A percentile compares a stretch with the other conserved stretches of the same genome.
Conservation (phyloP, 495 filamentous ascomycete genomes). For the Penicillium pancosmium region DNA sequence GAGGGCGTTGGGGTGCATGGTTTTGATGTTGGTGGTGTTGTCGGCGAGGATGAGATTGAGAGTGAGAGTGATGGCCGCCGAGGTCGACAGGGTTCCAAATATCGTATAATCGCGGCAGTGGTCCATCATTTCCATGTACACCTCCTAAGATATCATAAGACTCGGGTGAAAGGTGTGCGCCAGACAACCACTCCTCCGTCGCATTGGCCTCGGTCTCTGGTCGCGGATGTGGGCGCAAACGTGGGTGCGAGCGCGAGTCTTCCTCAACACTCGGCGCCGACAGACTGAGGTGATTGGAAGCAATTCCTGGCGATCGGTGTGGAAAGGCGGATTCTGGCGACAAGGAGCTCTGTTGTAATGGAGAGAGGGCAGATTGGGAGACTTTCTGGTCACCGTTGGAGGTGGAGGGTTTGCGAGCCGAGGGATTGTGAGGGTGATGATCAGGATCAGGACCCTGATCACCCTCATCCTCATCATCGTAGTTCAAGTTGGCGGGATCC, state of each 20-base stretch:
- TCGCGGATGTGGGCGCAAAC: constrained; percentile 17
- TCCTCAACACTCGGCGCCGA: constrained; percentile 39
- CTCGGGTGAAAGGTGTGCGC: constrained; percentile 42
- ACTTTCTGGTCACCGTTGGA: constrained; percentile 20
- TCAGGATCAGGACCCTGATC: constrained; percentile 1
- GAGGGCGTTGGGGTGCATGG: constrained; percentile 4
- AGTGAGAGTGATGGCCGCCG: constrained; percentile 16
- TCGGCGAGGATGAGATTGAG: no score
- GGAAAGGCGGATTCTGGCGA: constrained; percentile 31
- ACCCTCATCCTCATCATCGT: neutral
- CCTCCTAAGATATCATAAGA: constrained; percentile 40
- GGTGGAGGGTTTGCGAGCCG: constrained; percentile 8
- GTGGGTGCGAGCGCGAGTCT: neutral
- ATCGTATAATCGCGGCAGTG: constrained; percentile 41
- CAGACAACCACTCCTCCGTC: constrained; percentile 46
- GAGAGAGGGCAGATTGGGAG: constrained; percentile 19
- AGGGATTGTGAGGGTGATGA: neutral
- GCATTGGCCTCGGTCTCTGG: constrained; percentile 24
- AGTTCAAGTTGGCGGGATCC: neutral
- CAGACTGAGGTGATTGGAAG: constrained; percentile 34
- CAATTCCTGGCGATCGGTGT: constrained; percentile 30
- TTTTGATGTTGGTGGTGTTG: no score
- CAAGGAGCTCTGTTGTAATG: constrained; percentile 27
- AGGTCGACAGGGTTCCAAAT: constrained; percentile 41
- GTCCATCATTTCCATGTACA: constrained; percentile 28